Evolutionary conservation across 2,329 filamentous ascomycete species (phyloP).

Genomic region (Diaporthe longicolla): DNA sequence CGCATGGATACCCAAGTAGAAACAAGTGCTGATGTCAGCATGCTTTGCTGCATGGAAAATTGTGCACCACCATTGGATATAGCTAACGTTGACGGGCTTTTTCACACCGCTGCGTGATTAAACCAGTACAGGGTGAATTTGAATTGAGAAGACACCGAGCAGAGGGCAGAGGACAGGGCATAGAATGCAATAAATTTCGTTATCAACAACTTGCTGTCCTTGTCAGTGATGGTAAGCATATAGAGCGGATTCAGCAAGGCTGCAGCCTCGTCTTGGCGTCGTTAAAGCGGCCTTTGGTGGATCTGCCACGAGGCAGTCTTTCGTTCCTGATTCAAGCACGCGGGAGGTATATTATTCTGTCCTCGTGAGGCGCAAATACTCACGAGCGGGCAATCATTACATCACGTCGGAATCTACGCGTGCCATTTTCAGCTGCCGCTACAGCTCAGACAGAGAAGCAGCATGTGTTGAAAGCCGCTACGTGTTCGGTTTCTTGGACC

Average conservation of each 20-base stretch:
- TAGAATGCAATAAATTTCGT: neutral
- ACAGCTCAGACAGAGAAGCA: neutral
- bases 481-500: neutral
- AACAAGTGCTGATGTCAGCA: neutral
- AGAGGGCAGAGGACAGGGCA: neutral
- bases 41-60: neutral
- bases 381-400: neutral
- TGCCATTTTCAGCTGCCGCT: neutral
- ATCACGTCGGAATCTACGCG: neutral
- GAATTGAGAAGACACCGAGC: no score
- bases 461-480: neutral
- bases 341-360: no score
- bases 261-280: slow-evolving; percentile 28
- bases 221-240: neutral
- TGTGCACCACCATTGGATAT: neutral
- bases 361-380: neutral
- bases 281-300: neutral
- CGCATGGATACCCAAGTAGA: neutral
- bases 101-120: neutral
- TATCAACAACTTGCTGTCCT: no score
- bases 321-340: no score
- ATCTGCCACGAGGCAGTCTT: neutral
- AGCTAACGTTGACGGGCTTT: neutral
- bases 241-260: neutral
- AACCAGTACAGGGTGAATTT: neutral